Evolutionary conservation across 192 early-diverging fungal species (phyloP).

Genomic region (Linnemannia exigua): DNA sequence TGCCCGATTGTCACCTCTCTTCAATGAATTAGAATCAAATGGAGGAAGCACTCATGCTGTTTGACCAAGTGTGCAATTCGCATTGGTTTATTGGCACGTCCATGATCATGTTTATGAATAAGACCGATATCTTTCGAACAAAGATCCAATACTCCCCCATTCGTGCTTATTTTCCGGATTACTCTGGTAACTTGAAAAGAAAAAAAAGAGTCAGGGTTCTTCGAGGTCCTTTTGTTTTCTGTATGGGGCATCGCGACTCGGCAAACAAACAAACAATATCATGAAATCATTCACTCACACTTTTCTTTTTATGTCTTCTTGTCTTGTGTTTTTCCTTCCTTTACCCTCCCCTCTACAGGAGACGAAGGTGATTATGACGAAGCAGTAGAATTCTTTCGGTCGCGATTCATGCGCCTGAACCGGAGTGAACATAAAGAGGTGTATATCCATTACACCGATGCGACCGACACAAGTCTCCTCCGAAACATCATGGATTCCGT

Average conservation of each 20-base stretch:
- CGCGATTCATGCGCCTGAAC: conserved; percentile 63
- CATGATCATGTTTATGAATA: conserved; percentile 75
- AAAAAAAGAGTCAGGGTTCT: too few relatives aligned
- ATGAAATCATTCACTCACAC: not conserved
- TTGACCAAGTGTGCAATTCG: conserved; percentile 72
- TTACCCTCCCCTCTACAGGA: too few relatives aligned
- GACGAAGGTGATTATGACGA: conserved; percentile 47
- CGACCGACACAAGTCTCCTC: conserved; percentile 66
- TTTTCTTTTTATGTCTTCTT: not conserved
- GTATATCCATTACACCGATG: conserved; percentile 69
- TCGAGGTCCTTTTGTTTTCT: too few relatives aligned
- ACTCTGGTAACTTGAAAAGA: conserved; percentile 59
- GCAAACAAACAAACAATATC: too few relatives aligned
- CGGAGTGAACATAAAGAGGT: conserved; percentile 62
- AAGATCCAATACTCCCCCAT: conserved; percentile 67
- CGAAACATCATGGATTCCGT: conserved; percentile 63
- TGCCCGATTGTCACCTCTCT: too few relatives aligned
- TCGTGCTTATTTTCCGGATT: conserved; percentile 68
- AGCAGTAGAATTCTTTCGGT: conserved; percentile 58
- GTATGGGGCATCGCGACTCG: too few relatives aligned
- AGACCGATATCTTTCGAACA: conserved; percentile 71
- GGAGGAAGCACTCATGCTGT: conserved; percentile 72
- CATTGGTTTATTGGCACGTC: conserved; percentile 72
- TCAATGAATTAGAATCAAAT: conserved; percentile 69
- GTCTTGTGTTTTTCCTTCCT: not conserved